Conservation (phyloP, 2,329 filamentous ascomycete species). For the Tetracladium maxilliforme region DNA sequence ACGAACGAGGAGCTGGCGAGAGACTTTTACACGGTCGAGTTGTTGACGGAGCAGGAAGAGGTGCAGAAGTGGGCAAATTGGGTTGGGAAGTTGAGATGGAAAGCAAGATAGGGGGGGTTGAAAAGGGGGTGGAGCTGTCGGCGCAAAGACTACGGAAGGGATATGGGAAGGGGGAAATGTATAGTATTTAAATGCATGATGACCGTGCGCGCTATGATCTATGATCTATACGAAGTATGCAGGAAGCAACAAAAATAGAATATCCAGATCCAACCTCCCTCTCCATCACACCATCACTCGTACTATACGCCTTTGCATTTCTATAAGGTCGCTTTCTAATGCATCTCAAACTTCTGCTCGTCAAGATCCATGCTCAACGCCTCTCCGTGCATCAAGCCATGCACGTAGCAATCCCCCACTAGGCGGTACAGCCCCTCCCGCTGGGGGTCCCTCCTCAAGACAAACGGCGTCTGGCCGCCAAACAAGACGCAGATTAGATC, state of each 20-base stretch:
- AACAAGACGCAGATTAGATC: slow-evolving; percentile 6
- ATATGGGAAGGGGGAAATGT: too few species aligned
- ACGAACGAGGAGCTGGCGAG: slow-evolving; percentile 65
- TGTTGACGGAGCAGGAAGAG: slow-evolving; percentile 55
- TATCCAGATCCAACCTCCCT: too few species aligned
- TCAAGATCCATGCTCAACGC: slow-evolving; percentile 8
- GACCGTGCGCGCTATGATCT: too few species aligned
- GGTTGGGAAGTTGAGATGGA: slow-evolving; percentile 64
- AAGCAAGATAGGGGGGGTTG: slow-evolving; percentile 27
- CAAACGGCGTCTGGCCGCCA: slow-evolving; percentile 9
- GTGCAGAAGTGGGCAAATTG: slow-evolving; percentile 57
- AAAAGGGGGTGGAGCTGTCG: too few species aligned
- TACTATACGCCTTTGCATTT: too few species aligned
- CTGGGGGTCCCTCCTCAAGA: slow-evolving; percentile 5
- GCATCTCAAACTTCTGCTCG: too few species aligned
- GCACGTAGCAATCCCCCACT: slow-evolving; percentile 12
- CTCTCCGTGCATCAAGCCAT: slow-evolving; percentile 13
- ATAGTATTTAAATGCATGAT: too few species aligned
- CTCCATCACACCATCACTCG: too few species aligned
- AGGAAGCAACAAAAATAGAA: too few species aligned
- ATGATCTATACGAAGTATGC: too few species aligned
- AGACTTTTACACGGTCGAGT: slow-evolving; percentile 58
- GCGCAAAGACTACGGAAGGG: too few species aligned
- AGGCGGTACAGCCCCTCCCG: slow-evolving; percentile 7
- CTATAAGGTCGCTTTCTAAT: too few species aligned